Evolutionary conservation across 75 land plant genomes (phyloP), one percentile per base, ranked within the genome.

Genomic region (Picea sitchensis): DNA sequence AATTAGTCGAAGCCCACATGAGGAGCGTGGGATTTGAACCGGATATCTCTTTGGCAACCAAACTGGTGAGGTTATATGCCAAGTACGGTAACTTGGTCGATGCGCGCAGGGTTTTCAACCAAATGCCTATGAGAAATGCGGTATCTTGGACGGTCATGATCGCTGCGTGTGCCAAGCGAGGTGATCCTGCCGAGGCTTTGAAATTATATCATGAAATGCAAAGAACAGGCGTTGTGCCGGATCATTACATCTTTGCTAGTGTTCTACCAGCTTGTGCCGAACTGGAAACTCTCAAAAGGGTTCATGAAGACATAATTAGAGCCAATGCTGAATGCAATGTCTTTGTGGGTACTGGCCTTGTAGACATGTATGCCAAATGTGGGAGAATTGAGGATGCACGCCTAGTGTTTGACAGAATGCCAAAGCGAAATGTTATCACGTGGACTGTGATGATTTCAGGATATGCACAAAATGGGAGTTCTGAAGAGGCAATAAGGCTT

Each of bases 141-240:
- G 87, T 92, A 65, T 77, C 85, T 1, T 92, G 92, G 92, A 90
- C 90, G 8, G 90, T 88, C 36, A 86, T 92, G 83, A 81, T 92
- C 13, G 76, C 84, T 77, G 92, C 87, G 69, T 92, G 81, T 88
- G 83, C 92, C 21, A 84, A 90, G 61, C 86, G 85, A 75, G 87
- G 73, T 14, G 77, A 56, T 80, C 81, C 62, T 20, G 75, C 80
- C 4, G 84, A 84, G 20, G 90, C 92, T 3, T 38, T 92, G 75
- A 72, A 76, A 44, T 58, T 84, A 13, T 87, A 80, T 32, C 75
- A 77, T 63, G 23, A 54, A 47, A 92, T 92, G 94, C 81, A 71
- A 65, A 79, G 15, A 12, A 57, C 47, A 15, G 90, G 64, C 20
- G 67, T 87, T 15, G 76, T 58, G 80, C 86, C 92, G 3, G 87